Evolutionary conservation across 441 rosid species (phyloP).

Genomic region (Eruca vesicaria): DNA sequence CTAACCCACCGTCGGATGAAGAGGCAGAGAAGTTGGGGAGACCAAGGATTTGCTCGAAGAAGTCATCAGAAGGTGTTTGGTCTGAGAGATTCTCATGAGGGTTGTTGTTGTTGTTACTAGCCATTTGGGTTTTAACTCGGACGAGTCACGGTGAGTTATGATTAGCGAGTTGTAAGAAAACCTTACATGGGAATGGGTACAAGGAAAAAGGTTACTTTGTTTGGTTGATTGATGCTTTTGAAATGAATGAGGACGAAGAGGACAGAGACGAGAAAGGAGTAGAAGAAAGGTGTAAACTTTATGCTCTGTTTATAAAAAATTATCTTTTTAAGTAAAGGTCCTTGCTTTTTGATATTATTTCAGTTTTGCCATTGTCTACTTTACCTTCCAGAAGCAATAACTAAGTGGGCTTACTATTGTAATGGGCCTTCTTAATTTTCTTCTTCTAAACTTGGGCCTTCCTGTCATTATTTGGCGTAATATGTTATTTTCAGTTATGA

Average conservation of each 20-base stretch:
- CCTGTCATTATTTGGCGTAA: no score
- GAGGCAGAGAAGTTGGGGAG: slow-evolving; percentile 62
- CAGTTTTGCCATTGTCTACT: slow-evolving; percentile 24
- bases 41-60: slow-evolving; percentile 86
- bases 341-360: slow-evolving; percentile 26
- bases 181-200: slow-evolving; percentile 25
- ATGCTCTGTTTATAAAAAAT: slow-evolving; percentile 35
- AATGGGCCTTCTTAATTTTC: not conserved
- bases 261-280: slow-evolving; percentile 37
- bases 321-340: slow-evolving; percentile 7
- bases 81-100: slow-evolving; percentile 42
- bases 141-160: slow-evolving; percentile 21
- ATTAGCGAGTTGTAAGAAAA: slow-evolving; percentile 4
- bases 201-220: not conserved
- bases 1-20: slow-evolving; percentile 43
- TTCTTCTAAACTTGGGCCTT: not conserved
- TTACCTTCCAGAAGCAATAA: not conserved
- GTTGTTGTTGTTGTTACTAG: slow-evolving; percentile 31
- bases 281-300: slow-evolving; percentile 32
- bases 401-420: not conserved
- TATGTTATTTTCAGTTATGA: no score
- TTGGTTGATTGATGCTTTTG: slow-evolving; percentile 26
- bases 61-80: slow-evolving; percentile 67
- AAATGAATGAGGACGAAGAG: slow-evolving; percentile 29
- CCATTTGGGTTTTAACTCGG: slow-evolving; percentile 18